Evolutionary conservation across 495 filamentous ascomycete genomes (phyloP).

Genomic region (Rostrohypoxylon terebratum): DNA sequence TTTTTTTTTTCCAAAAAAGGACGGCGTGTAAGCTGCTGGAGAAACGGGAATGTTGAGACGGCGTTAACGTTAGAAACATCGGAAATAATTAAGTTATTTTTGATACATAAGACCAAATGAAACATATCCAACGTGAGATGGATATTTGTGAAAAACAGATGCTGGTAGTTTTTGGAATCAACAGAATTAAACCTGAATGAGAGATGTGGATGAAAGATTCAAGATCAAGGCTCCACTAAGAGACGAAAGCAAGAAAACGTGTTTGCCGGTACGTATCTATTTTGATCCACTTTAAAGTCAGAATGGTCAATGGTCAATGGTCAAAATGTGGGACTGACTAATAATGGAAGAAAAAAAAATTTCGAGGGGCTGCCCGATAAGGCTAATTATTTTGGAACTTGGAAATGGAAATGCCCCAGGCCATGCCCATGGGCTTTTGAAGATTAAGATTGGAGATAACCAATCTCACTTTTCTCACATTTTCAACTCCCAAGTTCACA

Average conservation of each 20-base stretch:
- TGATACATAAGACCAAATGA: neutral
- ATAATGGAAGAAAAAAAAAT: slow-evolving; percentile 36
- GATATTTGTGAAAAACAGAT: neutral
- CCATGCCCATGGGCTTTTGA: slow-evolving; percentile 24
- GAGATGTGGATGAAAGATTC: slow-evolving; percentile 28
- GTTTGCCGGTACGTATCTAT: slow-evolving; percentile 29
- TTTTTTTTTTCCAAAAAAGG: too few relatives aligned
- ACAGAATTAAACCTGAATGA: slow-evolving; percentile 9
- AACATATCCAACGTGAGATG: neutral
- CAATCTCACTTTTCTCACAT: slow-evolving; percentile 26
- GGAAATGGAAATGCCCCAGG: too few relatives aligned
- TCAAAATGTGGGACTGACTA: slow-evolving; percentile 20
- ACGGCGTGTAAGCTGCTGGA: neutral
- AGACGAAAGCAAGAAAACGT: slow-evolving; percentile 27
- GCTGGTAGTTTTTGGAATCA: too few relatives aligned
- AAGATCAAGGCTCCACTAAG: slow-evolving; percentile 23
- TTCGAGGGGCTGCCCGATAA: slow-evolving; percentile 40
- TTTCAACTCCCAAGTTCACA: slow-evolving; percentile 2
- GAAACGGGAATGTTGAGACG: neutral
- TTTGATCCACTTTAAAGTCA: neutral
- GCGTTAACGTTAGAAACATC: neutral
- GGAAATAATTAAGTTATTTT: neutral
- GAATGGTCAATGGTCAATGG: neutral
- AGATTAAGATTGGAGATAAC: slow-evolving; percentile 11
- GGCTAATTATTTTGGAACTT: slow-evolving; percentile 35